Conservation (phyloP, 2,329 filamentous ascomycete genomes). For the Cryphonectria naterciae region DNA sequence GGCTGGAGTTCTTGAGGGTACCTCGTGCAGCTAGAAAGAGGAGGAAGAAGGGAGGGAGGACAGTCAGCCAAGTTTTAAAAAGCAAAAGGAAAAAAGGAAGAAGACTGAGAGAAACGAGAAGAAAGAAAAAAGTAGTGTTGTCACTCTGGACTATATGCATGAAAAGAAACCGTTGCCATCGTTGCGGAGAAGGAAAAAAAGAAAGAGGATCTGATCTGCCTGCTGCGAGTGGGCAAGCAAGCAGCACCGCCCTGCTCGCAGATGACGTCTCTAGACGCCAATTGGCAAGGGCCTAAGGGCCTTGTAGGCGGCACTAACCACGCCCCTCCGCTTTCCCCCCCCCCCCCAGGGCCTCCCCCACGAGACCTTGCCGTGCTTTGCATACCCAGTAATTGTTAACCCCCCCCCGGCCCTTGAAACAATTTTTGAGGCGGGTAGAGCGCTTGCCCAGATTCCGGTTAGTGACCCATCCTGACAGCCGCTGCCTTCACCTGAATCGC, state of each 20-base stretch:
- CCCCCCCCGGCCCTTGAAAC: slow-evolving; percentile 4
- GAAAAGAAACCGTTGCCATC: slow-evolving; percentile 3
- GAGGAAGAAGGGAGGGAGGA: neutral
- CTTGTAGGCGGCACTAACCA: neutral
- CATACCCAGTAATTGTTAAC: too few relatives aligned
- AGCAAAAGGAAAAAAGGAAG: too few relatives aligned
- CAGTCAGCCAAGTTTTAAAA: neutral
- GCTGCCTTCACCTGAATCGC: slow-evolving; percentile 8
- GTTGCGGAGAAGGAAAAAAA: neutral
- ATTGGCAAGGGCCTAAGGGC: neutral
- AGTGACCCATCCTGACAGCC: slow-evolving; percentile 4
- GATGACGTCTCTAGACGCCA: slow-evolving; percentile 20
- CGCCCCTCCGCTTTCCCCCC: too few relatives aligned
- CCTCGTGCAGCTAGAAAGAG: neutral
- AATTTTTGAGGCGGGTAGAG: slow-evolving; percentile 14
- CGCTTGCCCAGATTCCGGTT: slow-evolving; percentile 13
- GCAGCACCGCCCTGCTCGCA: neutral
- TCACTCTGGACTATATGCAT: neutral
- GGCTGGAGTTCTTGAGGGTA: slow-evolving; percentile 27
- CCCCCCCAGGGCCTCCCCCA: too few relatives aligned
- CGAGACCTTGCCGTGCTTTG: neutral
- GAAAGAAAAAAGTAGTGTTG: neutral
- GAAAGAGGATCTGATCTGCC: neutral
- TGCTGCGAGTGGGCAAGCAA: neutral
- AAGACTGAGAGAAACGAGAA: too few relatives aligned